These are phyloP conservation scores for Terfezia boudieri DNA, from an alignment of 495 filamentous ascomycete species.

Conservation along the genomic window DNA sequence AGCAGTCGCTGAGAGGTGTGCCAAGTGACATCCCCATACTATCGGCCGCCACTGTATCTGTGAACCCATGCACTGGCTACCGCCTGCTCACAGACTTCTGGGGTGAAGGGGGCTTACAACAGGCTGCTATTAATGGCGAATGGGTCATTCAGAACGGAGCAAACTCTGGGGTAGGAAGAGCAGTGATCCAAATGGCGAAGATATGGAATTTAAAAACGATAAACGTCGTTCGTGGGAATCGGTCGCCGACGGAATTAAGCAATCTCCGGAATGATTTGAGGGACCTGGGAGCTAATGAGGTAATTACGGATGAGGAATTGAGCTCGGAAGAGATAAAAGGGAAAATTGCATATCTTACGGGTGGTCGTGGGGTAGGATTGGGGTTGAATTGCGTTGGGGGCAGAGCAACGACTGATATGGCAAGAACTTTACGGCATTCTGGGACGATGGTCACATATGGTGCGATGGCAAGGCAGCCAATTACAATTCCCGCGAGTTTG, in stretches of 20 bases:
- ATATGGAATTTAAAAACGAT: constrained; percentile 73
- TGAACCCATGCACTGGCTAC: constrained; percentile 87
- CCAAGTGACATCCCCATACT: constrained; percentile 41
- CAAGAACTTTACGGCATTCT: constrained; percentile 38
- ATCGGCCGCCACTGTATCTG: constrained; percentile 64
- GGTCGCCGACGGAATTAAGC: constrained; percentile 36
- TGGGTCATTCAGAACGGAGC: constrained; percentile 97
- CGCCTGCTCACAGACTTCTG: constrained; percentile 69
- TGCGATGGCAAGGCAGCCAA: constrained; percentile 72
- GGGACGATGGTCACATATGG: constrained; percentile 82
- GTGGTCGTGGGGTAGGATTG: constrained; percentile 43
- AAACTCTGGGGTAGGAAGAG: constrained; percentile 73
- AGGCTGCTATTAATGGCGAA: constrained; percentile 29
- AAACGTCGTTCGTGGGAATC: constrained; percentile 38
- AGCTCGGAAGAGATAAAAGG: constrained; percentile 36
- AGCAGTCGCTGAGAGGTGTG: constrained; percentile 36
- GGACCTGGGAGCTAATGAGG: constrained; percentile 51
- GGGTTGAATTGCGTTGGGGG: constrained; percentile 94
- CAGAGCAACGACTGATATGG: constrained; percentile 48
- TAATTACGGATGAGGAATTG: constrained; percentile 60
- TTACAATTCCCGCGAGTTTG: constrained; percentile 50
- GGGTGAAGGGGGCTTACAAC: constrained; percentile 26
- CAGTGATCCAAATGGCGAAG: constrained; percentile 61
- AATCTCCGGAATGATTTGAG: constrained; percentile 48
- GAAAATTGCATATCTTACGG: constrained; percentile 37